Evolutionary conservation across 306 rosid genomes (phyloP), one percentile per base, ranked within the genome.

Genomic region (Alnus rubra): DNA sequence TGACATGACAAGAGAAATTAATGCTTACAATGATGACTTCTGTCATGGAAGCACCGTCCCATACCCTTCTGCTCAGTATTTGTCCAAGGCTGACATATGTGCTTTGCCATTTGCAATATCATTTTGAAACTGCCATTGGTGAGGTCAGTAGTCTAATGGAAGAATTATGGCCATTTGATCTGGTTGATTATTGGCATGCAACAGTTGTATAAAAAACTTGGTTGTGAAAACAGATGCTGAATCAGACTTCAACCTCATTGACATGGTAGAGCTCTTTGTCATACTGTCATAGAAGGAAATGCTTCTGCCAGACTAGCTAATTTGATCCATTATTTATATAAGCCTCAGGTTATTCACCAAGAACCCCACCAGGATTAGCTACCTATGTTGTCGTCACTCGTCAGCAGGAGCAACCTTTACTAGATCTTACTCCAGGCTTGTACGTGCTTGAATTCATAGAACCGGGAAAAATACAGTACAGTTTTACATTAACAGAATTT

Each of bases 51-150:
- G 78, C 59, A 52, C 51, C 19, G 18, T 35, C 47, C 45, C 12
- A 33, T 33, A 33, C 69, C 80, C 84, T 39, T 7, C 7, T 35
- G 80, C 77, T 19, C 28, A 6, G 0, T 76, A 52, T 76, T 71
- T 81, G 31, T 58, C 77, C 16, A 39, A 76, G 54, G 74, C 42
- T 30, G 45, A 71, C 60, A 31, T 76, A 30, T 76, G 50, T 58
- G 78, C 77, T 81, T 81, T 81, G 50, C 84, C 84, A 35, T 71
- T 47, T 53, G 6, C 5, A 11, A 2, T 59, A 69, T 53, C 52
- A 48, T 75, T 69, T 69, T 80, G 45, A 30, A 73, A 39, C 51
- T 71, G 68, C 42, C 23, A 18, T 44, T 35, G 48, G 6, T 33
- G 37, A 33, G 37, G 23, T 13, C 48, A 6, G 2, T 4, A 9